phyloP scores from a whole-genome alignment of 345 rosid genomes.

The Eucalyptus decipiens region DNA sequence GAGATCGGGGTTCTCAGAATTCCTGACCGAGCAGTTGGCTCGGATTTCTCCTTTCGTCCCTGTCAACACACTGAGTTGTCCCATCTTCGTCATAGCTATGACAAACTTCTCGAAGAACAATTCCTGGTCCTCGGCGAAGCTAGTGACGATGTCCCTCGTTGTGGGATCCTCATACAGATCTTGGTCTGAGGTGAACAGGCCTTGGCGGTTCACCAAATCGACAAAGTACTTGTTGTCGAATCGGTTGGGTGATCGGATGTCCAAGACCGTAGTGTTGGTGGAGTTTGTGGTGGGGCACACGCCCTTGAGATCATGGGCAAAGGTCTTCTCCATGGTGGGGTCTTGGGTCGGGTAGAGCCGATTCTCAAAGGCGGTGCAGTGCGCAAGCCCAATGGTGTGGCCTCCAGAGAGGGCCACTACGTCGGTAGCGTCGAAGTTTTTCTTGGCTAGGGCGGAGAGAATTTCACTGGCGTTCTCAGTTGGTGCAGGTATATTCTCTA shows the following conservation, averaged over 20 bases:
- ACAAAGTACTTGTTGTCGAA: constrained; percentile 86
- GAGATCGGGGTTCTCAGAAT: constrained; percentile 9
- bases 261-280: constrained; percentile 33
- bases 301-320: constrained; percentile 38
- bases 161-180: constrained; percentile 50
- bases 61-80: constrained; percentile 49
- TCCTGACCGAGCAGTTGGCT: constrained; percentile 55
- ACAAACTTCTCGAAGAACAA: constrained; percentile 61
- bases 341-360: constrained; percentile 80
- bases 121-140: constrained; percentile 41
- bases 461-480: constrained; percentile 13
- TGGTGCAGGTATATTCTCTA: constrained; percentile 55
- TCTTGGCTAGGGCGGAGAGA: constrained; percentile 27
- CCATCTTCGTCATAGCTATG: constrained; percentile 64
- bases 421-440: constrained; percentile 49
- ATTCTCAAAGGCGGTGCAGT: constrained; percentile 43
- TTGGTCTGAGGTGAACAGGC: constrained; percentile 80
- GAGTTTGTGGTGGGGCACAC: constrained; percentile 37
- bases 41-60: constrained; percentile 62
- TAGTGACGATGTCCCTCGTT: constrained; percentile 47
- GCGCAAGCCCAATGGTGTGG: constrained; percentile 71
- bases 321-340: constrained; percentile 54
- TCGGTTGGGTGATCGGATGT: constrained; percentile 47
- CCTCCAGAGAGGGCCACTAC: constrained; percentile 87
- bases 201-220: constrained; percentile 72